Conservation (phyloP, 2,329 filamentous ascomycete genomes). For the Fusarium decemcellulare region DNA sequence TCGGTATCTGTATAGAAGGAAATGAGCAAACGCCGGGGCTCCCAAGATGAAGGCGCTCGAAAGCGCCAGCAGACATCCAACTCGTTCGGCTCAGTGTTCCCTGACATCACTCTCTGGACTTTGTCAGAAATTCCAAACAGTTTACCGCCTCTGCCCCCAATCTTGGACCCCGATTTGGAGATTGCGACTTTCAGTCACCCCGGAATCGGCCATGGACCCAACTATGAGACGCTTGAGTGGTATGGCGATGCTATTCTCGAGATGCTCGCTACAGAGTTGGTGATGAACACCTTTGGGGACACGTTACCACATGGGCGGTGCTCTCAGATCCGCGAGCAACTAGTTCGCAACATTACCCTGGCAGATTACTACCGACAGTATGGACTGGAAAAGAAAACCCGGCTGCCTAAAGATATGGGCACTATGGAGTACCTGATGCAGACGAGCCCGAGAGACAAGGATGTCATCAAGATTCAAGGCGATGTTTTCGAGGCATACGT, state of each 20-base stretch:
- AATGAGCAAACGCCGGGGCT: conserved; percentile 33
- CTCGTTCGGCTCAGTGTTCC: conserved; percentile 18
- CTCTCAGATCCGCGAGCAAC: conserved; percentile 81
- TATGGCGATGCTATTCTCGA: conserved; percentile 91
- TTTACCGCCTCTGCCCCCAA: conserved; percentile 72
- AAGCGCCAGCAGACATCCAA: conserved; percentile 38
- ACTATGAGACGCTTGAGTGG: conserved; percentile 90
- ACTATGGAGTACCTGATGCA: conserved; percentile 44
- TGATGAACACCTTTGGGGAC: conserved; percentile 78
- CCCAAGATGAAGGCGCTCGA: conserved; percentile 16
- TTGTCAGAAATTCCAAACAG: conserved; percentile 61
- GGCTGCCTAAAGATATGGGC: conserved; percentile 64
- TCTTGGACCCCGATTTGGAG: conserved; percentile 72
- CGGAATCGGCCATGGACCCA: conserved; percentile 55
- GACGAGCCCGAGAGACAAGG: conserved; percentile 60
- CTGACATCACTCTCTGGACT: conserved; percentile 58
- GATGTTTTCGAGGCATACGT: conserved; percentile 95
- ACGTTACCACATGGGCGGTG: conserved; percentile 76
- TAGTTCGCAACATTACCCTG: conserved; percentile 87
- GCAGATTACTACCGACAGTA: conserved; percentile 79
- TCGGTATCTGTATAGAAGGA: neutral
- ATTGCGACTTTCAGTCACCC: conserved; percentile 77
- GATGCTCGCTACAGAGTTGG: conserved; percentile 80
- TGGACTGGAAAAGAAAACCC: conserved; percentile 75
- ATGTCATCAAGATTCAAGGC: conserved; percentile 80